These are phyloP conservation scores for Rhodotorula mucilaginosa DNA, from an alignment of 1,284 basidiomycete genomes.

Conservation along the genomic window DNA sequence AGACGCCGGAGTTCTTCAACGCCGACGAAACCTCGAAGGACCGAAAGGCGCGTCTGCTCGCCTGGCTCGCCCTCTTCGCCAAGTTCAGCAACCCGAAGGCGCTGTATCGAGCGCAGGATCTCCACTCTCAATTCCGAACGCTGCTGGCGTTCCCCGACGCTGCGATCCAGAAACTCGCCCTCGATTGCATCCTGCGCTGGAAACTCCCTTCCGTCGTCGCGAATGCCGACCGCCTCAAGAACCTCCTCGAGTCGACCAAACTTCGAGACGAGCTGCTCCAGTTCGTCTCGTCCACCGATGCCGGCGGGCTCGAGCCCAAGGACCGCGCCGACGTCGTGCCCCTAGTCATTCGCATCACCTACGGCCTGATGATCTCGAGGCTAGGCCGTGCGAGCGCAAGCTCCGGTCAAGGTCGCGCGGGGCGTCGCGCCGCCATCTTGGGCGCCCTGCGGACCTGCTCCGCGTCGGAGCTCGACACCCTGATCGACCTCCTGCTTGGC, in stretches of 20 bases:
- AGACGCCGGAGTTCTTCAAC: slow-evolving; percentile 30
- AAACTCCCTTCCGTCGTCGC: slow-evolving; percentile 67
- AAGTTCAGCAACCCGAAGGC: slow-evolving; percentile 91
- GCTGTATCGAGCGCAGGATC: slow-evolving; percentile 65
- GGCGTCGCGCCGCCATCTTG: slow-evolving; percentile 74
- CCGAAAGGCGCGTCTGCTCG: slow-evolving; percentile 56
- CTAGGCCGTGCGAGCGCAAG: slow-evolving; percentile 61
- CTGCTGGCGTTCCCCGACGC: slow-evolving; percentile 85
- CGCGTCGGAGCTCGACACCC: slow-evolving; percentile 68
- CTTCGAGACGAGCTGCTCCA: slow-evolving; percentile 84
- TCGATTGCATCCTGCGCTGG: slow-evolving; percentile 81
- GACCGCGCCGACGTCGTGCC: slow-evolving; percentile 72
- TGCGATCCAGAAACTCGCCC: slow-evolving; percentile 69
- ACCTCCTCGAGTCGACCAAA: slow-evolving; percentile 76
- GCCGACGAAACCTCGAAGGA: slow-evolving; percentile 39
- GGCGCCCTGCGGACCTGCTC: slow-evolving; percentile 68
- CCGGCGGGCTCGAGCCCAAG: slow-evolving; percentile 58
- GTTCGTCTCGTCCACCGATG: slow-evolving; percentile 60
- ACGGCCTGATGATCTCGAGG: slow-evolving; percentile 83
- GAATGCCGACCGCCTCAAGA: slow-evolving; percentile 66
- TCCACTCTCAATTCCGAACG: slow-evolving; percentile 67
- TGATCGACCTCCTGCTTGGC: slow-evolving; percentile 88
- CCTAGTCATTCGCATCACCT: slow-evolving; percentile 73
- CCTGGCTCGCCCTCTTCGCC: slow-evolving; percentile 81
- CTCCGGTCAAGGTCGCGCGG: slow-evolving; percentile 59